A percentile compares a stretch with the other conserved stretches of the same genome.
Conservation (phyloP, 2,329 filamentous ascomycete species). For the Fusarium floridanum region DNA sequence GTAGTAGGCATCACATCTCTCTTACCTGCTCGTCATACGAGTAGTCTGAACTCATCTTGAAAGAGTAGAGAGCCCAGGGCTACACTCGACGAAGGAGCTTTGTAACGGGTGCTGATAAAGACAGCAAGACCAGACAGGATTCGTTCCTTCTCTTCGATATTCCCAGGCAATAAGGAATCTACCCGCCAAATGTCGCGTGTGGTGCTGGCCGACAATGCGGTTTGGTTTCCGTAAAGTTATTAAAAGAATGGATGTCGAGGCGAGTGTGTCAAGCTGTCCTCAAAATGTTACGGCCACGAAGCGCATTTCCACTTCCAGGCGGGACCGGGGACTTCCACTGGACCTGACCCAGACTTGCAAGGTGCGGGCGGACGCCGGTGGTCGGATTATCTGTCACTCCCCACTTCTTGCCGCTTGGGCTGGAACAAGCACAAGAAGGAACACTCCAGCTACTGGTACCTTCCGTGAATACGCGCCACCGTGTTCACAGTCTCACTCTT, state of each 20-base stretch:
- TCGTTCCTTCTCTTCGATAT: constrained; percentile 9
- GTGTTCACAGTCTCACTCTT: constrained; percentile 49
- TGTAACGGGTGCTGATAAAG: constrained; percentile 29
- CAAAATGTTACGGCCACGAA: constrained; percentile 50
- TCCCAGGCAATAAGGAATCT: neutral
- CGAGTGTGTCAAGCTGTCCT: constrained; percentile 40
- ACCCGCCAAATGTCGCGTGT: constrained; percentile 31
- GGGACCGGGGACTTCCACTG: neutral
- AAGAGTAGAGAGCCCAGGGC: constrained; percentile 54
- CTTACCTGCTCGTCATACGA: constrained; percentile 93
- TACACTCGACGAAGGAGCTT: constrained; percentile 41
- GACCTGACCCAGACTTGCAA: constrained; percentile 10
- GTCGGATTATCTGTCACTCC: constrained; percentile 53
- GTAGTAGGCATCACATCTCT: neutral
- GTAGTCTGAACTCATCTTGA: constrained; percentile 91
- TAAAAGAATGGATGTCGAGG: constrained; percentile 12
- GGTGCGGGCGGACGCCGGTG: constrained; percentile 40
- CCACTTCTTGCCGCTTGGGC: constrained; percentile 39
- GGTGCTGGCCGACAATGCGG: constrained; percentile 20
- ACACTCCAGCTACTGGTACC: constrained; percentile 23
- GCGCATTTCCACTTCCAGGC: constrained; percentile 33
- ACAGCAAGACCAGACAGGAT: constrained; percentile 24
- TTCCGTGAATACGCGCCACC: constrained; percentile 48
- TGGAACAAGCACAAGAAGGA: constrained; percentile 1
- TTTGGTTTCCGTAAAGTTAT: constrained; percentile 4